Conservation (phyloP, 2,329 filamentous ascomycete species). For the Diaporthe citrichinensis region DNA sequence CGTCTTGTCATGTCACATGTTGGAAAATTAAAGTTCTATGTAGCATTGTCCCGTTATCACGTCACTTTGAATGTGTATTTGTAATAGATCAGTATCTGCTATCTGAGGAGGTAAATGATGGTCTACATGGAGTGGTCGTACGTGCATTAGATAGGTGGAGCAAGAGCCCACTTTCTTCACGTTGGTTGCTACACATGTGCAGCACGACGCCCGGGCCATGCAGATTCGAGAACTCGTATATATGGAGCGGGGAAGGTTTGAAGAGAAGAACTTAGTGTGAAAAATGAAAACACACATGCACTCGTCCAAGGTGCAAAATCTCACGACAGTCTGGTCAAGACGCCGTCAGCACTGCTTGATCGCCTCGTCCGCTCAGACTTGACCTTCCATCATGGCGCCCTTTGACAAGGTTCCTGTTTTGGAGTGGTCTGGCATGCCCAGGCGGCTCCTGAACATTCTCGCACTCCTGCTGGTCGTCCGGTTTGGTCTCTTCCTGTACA, state of each 20-base stretch:
- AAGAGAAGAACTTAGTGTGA: not conserved
- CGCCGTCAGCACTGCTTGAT: not conserved
- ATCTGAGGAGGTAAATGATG: not conserved
- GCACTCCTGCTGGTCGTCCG: not conserved
- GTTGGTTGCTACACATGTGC: slow-evolving; percentile 2
- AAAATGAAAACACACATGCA: not conserved
- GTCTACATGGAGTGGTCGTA: not conserved
- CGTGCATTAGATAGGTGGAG: not conserved
- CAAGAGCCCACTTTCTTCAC: not conserved
- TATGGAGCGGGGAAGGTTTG: slow-evolving; percentile 10
- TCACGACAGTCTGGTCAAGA: not conserved
- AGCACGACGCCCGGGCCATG: slow-evolving; percentile 3
- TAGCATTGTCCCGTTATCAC: not conserved
- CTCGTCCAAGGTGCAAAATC: not conserved
- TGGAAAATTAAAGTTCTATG: not conserved
- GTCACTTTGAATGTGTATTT: not conserved
- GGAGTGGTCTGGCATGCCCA: not conserved
- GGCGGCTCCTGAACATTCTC: slow-evolving; percentile 15
- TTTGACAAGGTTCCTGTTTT: not conserved
- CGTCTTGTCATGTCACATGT: not conserved
- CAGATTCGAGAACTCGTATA: not conserved
- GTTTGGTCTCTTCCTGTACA: slow-evolving; percentile 9
- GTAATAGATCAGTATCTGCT: not conserved
- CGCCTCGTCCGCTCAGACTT: not conserved
- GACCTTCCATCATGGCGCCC: not conserved